phyloP scores from a whole-genome alignment of 192 early-diverging fungal genomes.

The Podila clonocystis region DNA sequence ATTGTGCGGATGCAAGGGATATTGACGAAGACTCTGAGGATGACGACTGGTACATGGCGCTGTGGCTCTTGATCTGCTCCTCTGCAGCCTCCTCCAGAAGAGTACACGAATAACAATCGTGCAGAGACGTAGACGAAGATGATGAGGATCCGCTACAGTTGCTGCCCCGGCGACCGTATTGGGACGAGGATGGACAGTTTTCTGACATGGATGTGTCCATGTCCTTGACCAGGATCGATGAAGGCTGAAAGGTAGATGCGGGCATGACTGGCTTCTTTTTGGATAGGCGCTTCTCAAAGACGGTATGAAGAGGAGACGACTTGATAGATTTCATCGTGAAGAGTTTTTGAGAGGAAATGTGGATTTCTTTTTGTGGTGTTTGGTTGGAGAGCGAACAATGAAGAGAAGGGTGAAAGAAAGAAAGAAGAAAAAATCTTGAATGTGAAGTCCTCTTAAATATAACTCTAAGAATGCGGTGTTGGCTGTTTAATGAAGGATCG shows the following conservation, averaged over 20 bases:
- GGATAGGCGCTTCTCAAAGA: constrained; percentile 38
- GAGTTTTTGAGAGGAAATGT: background rate
- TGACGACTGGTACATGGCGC: background rate
- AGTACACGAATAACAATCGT: background rate
- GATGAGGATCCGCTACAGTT: background rate
- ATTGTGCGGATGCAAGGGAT: background rate
- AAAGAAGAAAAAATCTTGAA: too few relatives aligned
- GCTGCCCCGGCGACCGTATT: background rate
- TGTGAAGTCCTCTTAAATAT: too few relatives aligned
- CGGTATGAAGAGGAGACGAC: constrained; percentile 22
- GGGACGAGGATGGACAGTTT: background rate
- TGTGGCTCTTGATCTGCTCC: background rate
- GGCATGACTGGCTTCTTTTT: constrained; percentile 22
- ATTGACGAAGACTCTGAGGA: constrained; percentile 3
- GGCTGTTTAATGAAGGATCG: too few relatives aligned
- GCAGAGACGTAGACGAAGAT: background rate
- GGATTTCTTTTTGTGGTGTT: background rate
- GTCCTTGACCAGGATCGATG: constrained; percentile 41
- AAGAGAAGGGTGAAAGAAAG: background rate
- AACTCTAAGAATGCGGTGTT: too few relatives aligned
- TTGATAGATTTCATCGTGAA: background rate
- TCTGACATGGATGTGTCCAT: background rate
- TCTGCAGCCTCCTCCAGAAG: background rate
- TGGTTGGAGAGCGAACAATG: background rate
- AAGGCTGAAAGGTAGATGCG: constrained; percentile 20